Conservation (phyloP, 2,329 filamentous ascomycete genomes). For the Exophiala lecanii-corni region DNA sequence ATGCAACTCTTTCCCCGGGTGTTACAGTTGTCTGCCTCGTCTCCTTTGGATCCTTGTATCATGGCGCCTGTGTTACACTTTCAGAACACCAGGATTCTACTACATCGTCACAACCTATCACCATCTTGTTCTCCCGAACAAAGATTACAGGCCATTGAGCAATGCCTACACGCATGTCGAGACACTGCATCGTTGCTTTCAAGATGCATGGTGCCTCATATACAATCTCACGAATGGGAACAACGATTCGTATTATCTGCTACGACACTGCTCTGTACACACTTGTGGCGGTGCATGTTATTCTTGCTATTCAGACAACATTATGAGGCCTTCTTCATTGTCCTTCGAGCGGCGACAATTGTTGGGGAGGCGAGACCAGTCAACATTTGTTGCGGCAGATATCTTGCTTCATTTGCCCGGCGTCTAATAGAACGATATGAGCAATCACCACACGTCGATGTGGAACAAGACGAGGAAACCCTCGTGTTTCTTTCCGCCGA, state of each 20-base stretch:
- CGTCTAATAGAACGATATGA: conserved; percentile 56
- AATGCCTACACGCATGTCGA: conserved; percentile 67
- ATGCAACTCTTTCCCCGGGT: conserved; percentile 69
- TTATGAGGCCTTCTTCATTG: conserved; percentile 66
- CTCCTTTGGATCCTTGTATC: conserved; percentile 67
- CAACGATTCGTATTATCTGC: conserved; percentile 61
- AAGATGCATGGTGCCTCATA: conserved; percentile 53
- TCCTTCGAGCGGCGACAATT: conserved; percentile 65
- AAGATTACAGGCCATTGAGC: conserved; percentile 67
- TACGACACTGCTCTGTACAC: conserved; percentile 70
- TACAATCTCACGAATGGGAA: conserved; percentile 31
- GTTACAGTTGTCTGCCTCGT: conserved; percentile 63
- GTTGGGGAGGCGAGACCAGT: conserved; percentile 69
- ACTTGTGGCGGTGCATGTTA: conserved; percentile 82
- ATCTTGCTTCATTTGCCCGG: conserved; percentile 75
- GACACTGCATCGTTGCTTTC: conserved; percentile 75
- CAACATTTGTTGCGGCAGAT: conserved; percentile 73
- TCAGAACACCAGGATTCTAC: conserved; percentile 74
- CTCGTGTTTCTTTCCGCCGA: conserved; percentile 82
- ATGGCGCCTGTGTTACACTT: conserved; percentile 73
- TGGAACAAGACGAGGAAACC: conserved; percentile 76
- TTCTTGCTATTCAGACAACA: conserved; percentile 72
- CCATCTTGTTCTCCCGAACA: conserved; percentile 63
- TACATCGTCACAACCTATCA: conserved; percentile 84
- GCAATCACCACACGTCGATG: conserved; percentile 35